These are phyloP conservation scores for Fusarium bulbicola DNA, from an alignment of 2,329 filamentous ascomycete species.

Conservation along the genomic window DNA sequence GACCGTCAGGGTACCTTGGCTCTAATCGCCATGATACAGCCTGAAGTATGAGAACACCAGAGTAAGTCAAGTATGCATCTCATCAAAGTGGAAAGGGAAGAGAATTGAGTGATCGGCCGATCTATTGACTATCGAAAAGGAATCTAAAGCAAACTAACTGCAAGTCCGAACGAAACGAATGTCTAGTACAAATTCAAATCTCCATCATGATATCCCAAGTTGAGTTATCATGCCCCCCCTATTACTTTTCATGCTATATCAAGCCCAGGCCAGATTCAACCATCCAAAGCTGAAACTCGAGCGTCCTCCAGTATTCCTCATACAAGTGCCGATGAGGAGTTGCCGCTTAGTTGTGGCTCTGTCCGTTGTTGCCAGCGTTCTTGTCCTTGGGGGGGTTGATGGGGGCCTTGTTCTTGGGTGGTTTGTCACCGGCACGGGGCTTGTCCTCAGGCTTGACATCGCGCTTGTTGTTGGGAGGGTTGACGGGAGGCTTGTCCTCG, in stretches of 20 bases:
- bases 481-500: neutral
- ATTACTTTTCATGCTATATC: neutral
- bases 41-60: too few relatives aligned
- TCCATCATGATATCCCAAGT: neutral
- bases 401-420: neutral
- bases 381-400: neutral
- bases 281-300: neutral
- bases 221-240: neutral
- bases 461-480: neutral
- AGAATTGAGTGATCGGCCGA: conserved; percentile 6
- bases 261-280: too few relatives aligned
- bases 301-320: neutral
- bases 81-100: fast-evolving
- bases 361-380: neutral
- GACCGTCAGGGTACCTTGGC: fast-evolving
- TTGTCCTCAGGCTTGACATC: neutral
- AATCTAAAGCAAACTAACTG: neutral
- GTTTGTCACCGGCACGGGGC: neutral
- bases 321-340: neutral
- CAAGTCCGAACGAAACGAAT: neutral
- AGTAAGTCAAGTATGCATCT: fast-evolving
- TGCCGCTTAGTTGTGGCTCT: neutral
- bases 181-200: neutral
- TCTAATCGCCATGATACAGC: neutral
- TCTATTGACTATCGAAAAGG: conserved; percentile 4